Evolutionary conservation across 2,329 filamentous ascomycete genomes (phyloP), one percentile per base, ranked within the genome.

Genomic region (Apiospora phragmitis): DNA sequence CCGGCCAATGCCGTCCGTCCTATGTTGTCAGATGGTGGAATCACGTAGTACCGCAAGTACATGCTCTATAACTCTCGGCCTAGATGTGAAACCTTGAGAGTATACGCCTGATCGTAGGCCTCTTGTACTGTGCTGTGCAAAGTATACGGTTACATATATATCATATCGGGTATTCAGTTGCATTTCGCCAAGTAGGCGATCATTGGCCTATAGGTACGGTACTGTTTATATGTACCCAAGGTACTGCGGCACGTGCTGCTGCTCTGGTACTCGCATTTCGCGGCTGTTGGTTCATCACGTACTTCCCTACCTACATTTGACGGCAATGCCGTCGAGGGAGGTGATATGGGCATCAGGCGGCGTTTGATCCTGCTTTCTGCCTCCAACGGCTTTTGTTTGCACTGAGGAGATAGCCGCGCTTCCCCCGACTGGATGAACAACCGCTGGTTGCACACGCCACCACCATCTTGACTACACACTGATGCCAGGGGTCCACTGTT

Each of bases 401-500:
- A 9, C 4, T 49, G n/a, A 26, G 18, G 47, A 49, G 14, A 49
- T 49, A 49, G n/a, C 47, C 47, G 47, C 47, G 47, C 55, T 62
- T 9, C 32, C 32, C 8, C 7, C 55, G 18, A 62, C 55, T 62
- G 55, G 55, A 12, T n/a, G 32, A 62, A 29, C 18, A 62, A 38
- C 32, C 55, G 55, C 55, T 62, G 32, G 55, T 38, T 35, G 55
- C 32, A 49, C 47, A 49, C n/a, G 12, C 47, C 47, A 49, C 21
- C 43, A n/a, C 21, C 45, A n/a, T 47, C 45, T 47, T 9, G 45
- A 47, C 14, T 47, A 21, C 45, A 24, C 18, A 59, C 29, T 32
- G 14, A 62, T 38, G 51, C 16, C 29, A 59, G 32, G 55, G 69
- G 69, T 43, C 69, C 69, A 62, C 69, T 70, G 69, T 70, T 70